Conservation (phyloP, 2,329 filamentous ascomycete genomes). For the Cercospora sp. region DNA sequence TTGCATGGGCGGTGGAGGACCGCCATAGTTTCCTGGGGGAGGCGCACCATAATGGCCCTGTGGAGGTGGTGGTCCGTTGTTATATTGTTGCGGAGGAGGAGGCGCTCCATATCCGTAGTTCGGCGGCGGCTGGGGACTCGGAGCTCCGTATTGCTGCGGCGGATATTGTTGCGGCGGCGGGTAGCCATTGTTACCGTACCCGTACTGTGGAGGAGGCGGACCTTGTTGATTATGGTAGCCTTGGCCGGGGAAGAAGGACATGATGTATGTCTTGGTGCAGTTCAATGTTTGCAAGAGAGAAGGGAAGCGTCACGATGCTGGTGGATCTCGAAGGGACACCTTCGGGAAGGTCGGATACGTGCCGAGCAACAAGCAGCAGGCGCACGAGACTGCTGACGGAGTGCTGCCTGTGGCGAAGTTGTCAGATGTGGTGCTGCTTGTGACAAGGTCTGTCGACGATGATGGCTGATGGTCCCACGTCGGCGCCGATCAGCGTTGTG, state of each 20-base stretch:
- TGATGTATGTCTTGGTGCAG: constrained; percentile 8
- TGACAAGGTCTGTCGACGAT: not conserved
- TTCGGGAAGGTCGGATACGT: not conserved
- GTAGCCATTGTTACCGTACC: constrained; percentile 27
- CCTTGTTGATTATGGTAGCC: constrained; percentile 37
- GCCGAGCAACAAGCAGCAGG: not conserved
- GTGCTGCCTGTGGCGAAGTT: not conserved
- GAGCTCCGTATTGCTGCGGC: constrained; percentile 34
- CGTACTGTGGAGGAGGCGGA: constrained; percentile 28
- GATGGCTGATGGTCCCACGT: not conserved
- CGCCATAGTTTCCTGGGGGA: constrained; percentile 36
- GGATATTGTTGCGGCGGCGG: constrained; percentile 36
- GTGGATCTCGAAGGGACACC: not conserved
- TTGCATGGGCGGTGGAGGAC: constrained; percentile 7
- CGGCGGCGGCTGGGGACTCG: constrained; percentile 44
- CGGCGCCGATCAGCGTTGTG: not conserved
- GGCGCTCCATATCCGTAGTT: constrained; percentile 45
- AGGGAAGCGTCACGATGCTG: not conserved
- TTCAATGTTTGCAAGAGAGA: not conserved
- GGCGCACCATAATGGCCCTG: constrained; percentile 35
- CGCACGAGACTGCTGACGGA: not conserved
- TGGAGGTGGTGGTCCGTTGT: constrained; percentile 37
- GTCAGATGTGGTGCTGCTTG: not conserved
- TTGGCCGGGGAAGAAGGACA: constrained; percentile 38
- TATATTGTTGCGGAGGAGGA: constrained; percentile 41